Evolutionary conservation across 495 filamentous ascomycete species (phyloP), one percentile per base, ranked within the genome.

Genomic region (Letharia columbiana): DNA sequence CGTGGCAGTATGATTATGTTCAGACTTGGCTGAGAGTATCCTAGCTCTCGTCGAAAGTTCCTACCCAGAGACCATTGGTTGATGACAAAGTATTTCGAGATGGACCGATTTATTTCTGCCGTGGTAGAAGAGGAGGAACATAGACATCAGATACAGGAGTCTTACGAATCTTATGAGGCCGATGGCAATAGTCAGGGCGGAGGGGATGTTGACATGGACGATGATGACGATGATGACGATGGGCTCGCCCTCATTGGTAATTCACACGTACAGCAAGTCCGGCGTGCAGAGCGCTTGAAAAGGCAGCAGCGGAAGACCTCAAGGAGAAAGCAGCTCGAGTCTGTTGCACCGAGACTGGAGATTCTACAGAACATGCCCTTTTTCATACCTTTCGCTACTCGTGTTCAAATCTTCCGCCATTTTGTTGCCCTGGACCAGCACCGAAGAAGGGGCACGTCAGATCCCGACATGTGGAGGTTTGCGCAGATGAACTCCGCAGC

Each of bases 301-400:
- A 78, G 81, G 40, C 79, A 83, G 60, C 88, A 89, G 73, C 83
- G 84, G 65, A 86, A 84, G 71, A 82, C 81, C 31, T 84, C 84
- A 18, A 80, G 87, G 10, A 82, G 86, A 60, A 85, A 88, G 66
- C 81, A 89, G 56, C 77, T 94, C 18, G 88, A 91, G 33, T 79
- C 86, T 33, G 86, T 95, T 44, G 89, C 88, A 2, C 92, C 95
- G 2, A 84, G 91, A 66, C 80, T 96, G 12, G 92, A 98, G 75
- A 90, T 99, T 18, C 77, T 99, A 41, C 87, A 91, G 58, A 92
- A 98, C 71, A 93, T 99, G 89, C 95, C 94, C 0, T 99, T 98
- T 71, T 89, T 93, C 69, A 95, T 98, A 62, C 94, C 94, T 0
- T 99, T 99, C 66, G 80, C 87, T 11, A 95, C 91, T 4, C 82